phyloP scores from a whole-genome alignment of 148 eudicot species.

The Oxyria digyna region DNA sequence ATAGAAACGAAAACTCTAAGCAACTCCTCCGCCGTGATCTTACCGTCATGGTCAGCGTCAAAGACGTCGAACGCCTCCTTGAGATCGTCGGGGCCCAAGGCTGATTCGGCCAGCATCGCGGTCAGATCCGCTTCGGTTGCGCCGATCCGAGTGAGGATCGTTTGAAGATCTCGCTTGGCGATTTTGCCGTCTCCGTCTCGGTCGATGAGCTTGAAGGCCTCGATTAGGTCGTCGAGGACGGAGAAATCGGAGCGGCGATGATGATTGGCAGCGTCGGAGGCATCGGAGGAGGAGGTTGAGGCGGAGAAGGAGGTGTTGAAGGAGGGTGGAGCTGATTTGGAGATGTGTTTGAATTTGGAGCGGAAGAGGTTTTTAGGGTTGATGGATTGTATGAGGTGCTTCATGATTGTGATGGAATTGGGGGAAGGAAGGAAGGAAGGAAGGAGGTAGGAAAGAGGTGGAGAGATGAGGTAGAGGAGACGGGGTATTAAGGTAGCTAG shows the following conservation, averaged over 20 bases:
- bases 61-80: constrained; percentile 52
- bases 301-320: constrained; percentile 20
- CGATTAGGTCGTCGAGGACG: constrained; percentile 20
- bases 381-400: constrained; percentile 18
- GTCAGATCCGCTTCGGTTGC: constrained; percentile 27
- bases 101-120: constrained; percentile 40
- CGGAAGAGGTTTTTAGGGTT: constrained; percentile 36
- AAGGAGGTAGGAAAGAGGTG: neutral
- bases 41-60: constrained; percentile 59
- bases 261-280: constrained; percentile 7
- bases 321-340: constrained; percentile 21
- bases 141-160: constrained; percentile 31
- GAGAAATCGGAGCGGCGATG: constrained; percentile 24
- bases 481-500: constrained; percentile 20
- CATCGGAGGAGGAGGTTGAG: constrained; percentile 18
- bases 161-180: constrained; percentile 26
- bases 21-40: constrained; percentile 63
- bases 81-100: constrained; percentile 34
- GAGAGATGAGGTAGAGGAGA: constrained; percentile 27
- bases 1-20: constrained; percentile 30
- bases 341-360: constrained; percentile 15
- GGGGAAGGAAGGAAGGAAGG: neutral
- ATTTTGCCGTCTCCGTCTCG: constrained; percentile 58
- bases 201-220: constrained; percentile 52
- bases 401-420: constrained; percentile 23